These are phyloP conservation scores for Balakata baccata DNA, from an alignment of 345 rosid species.

Conservation along the genomic window DNA sequence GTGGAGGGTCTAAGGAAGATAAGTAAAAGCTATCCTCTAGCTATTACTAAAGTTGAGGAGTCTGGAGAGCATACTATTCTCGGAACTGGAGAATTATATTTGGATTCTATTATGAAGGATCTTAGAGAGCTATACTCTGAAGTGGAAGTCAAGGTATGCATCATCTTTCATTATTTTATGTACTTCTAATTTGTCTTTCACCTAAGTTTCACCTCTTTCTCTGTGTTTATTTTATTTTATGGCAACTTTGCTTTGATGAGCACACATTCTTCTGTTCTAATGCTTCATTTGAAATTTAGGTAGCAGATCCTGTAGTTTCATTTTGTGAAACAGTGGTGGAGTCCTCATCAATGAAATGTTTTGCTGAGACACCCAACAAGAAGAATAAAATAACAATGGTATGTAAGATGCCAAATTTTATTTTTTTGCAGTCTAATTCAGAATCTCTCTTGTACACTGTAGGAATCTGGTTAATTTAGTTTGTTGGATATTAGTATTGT, in stretches of 20 bases:
- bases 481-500: neutral
- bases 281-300: conserved; percentile 43
- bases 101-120: conserved; percentile 98
- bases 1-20: conserved; percentile 98
- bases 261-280: conserved; percentile 18
- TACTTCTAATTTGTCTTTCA: neutral
- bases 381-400: conserved; percentile 98
- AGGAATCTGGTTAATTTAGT: neutral
- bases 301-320: conserved; percentile 96
- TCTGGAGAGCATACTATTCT: conserved; percentile 96
- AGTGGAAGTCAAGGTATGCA: conserved; percentile 91
- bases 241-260: neutral
- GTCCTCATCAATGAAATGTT: conserved; percentile 95
- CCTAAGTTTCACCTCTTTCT: neutral
- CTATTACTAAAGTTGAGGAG: conserved; percentile 95
- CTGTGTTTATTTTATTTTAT: neutral
- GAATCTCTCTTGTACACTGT: neutral
- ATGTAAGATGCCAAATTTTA: conserved; percentile 9
- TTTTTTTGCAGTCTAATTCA: neutral
- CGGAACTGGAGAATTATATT: conserved; percentile 92
- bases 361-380: conserved; percentile 98
- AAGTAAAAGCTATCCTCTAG: conserved; percentile 97
- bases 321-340: conserved; percentile 99
- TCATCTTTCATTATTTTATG: conserved; percentile 1
- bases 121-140: conserved; percentile 97